These are phyloP conservation scores for Ogataea hybrid DNA, from an alignment of 1,139 yeast species.

Conservation along the genomic window DNA sequence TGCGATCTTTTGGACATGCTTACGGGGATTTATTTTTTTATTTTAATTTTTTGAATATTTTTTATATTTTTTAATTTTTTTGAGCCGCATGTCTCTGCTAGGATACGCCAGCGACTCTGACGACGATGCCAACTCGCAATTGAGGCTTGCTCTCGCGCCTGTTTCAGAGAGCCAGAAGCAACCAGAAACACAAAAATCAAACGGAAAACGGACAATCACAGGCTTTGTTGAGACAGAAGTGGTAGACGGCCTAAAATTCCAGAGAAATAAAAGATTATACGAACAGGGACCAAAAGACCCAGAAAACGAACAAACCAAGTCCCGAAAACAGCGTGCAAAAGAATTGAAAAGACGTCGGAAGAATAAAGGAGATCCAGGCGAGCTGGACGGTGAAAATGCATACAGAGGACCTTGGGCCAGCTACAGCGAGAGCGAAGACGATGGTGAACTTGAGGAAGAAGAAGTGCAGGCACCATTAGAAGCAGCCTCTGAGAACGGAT, in stretches of 20 bases:
- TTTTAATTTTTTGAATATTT: conserved; percentile 1
- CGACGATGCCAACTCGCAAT: conserved; percentile 4
- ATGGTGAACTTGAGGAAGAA: conserved; percentile 8
- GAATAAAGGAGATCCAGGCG: conserved; percentile 38
- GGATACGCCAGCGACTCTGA: conserved; percentile 14
- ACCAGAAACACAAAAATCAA: not conserved
- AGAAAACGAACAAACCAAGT: conserved; percentile 25
- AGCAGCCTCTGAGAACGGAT: conserved; percentile 7
- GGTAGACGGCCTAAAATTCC: conserved; percentile 42
- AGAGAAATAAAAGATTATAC: conserved; percentile 37
- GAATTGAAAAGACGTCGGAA: conserved; percentile 27
- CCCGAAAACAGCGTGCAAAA: no score
- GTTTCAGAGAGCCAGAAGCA: not conserved
- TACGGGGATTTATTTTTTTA: not conserved
- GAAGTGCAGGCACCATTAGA: not conserved
- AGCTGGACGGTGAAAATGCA: conserved; percentile 41
- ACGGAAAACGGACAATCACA: conserved; percentile 29
- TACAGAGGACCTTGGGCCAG: conserved; percentile 63
- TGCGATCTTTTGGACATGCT: conserved; percentile 55
- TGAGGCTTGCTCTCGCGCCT: conserved; percentile 8
- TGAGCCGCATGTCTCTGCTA: conserved; percentile 7
- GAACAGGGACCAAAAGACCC: conserved; percentile 16
- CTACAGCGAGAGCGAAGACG: conserved; percentile 27
- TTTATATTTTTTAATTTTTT: not conserved
- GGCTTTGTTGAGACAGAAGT: conserved; percentile 39